Evolutionary conservation across 352 stramenopile genomes (phyloP).

Genomic region (Saprolegnia diclina): DNA sequence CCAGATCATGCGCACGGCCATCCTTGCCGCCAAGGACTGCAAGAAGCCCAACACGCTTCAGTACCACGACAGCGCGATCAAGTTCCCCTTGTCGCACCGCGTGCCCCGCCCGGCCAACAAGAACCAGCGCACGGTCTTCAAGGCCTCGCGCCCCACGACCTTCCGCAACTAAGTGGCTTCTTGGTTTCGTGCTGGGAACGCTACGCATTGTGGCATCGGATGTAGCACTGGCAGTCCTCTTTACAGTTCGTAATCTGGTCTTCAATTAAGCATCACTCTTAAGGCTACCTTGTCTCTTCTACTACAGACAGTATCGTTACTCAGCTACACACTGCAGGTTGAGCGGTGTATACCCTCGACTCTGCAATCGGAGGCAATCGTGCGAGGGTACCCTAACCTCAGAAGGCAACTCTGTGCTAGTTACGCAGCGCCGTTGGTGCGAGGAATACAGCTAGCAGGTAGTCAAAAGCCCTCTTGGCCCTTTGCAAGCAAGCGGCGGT

Average conservation of each 20-base stretch:
- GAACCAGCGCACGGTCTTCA: slow-evolving; percentile 95
- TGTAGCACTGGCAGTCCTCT: slow-evolving; percentile 16
- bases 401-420: too few relatives aligned
- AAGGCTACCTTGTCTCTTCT: neutral
- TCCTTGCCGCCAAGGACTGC: slow-evolving; percentile 93
- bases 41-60: slow-evolving; percentile 96
- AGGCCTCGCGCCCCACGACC: slow-evolving; percentile 94
- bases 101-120: slow-evolving; percentile 91
- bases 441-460: too few relatives aligned
- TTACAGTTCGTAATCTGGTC: neutral
- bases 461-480: too few relatives aligned
- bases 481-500: too few relatives aligned
- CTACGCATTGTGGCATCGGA: slow-evolving; percentile 1
- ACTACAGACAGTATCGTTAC: neutral
- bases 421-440: too few relatives aligned
- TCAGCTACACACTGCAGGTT: too few relatives aligned
- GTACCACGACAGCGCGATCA: slow-evolving; percentile 96
- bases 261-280: slow-evolving; percentile 9
- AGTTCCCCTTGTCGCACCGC: slow-evolving; percentile 98
- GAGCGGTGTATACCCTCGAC: too few relatives aligned
- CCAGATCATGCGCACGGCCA: slow-evolving; percentile 99
- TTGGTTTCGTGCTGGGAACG: slow-evolving; percentile 1
- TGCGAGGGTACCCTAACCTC: too few relatives aligned
- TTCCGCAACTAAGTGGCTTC: slow-evolving; percentile 93
- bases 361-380: too few relatives aligned